These are phyloP conservation scores for Hansfordia pulvinata DNA, from an alignment of 2,329 filamentous ascomycete species.

Conservation along the genomic window DNA sequence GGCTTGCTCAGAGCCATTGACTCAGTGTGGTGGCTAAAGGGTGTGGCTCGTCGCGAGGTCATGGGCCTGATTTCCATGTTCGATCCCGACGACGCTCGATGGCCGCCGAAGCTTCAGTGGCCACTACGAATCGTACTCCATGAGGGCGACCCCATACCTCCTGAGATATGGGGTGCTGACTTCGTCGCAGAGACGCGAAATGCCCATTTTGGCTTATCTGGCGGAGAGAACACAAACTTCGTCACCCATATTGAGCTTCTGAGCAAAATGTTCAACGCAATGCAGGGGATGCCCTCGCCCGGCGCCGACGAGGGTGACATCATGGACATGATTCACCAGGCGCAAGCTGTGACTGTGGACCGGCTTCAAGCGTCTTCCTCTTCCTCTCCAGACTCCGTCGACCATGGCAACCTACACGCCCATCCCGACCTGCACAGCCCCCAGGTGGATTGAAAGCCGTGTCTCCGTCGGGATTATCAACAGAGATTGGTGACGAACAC, in stretches of 20 bases:
- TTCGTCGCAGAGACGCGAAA: conserved; percentile 30
- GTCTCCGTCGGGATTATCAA: no score
- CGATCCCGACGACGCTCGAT: conserved; percentile 37
- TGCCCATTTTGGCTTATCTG: no score
- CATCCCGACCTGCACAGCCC: conserved; percentile 3
- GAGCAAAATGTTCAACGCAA: conserved; percentile 21
- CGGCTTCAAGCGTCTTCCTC: conserved; percentile 2
- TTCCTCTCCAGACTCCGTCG: no score
- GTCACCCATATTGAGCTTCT: conserved; percentile 32
- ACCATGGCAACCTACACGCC: no score
- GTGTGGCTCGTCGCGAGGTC: conserved; percentile 52
- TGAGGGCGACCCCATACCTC: conserved; percentile 36
- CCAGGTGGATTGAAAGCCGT: conserved; percentile 6
- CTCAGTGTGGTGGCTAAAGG: conserved; percentile 55
- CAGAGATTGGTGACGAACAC: no score
- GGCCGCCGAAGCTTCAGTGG: conserved; percentile 50
- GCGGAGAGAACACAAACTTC: no score
- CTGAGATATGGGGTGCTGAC: conserved; percentile 42
- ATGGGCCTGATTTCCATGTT: conserved; percentile 48
- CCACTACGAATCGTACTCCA: conserved; percentile 44
- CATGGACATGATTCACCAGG: conserved; percentile 6
- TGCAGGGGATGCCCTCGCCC: conserved; percentile 13
- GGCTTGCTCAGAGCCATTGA: conserved; percentile 49
- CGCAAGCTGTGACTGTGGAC: conserved; percentile 3
- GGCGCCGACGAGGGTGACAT: conserved; percentile 9